A percentile compares a stretch with the other conserved stretches of the same genome.
Evolutionary conservation across 1,284 basidiomycete species (phyloP).

Genomic region (Cryptococcus hybrid): DNA sequence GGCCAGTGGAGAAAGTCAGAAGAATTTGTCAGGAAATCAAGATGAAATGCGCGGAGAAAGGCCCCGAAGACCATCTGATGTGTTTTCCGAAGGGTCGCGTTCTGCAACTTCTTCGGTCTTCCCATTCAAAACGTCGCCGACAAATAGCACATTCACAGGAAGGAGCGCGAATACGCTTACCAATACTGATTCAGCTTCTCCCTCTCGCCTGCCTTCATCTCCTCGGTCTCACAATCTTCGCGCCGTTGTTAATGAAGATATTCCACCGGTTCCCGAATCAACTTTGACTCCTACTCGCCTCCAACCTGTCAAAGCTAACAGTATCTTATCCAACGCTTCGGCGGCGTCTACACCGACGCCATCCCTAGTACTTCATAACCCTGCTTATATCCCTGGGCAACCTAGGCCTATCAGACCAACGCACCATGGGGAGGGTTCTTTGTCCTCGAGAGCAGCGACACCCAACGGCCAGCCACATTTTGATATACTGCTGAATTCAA

Average conservation of each 20-base stretch:
- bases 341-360: constrained; percentile 10
- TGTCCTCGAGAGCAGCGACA: constrained; percentile 24
- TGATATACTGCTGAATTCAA: constrained; percentile 11
- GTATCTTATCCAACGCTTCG: constrained; percentile 22
- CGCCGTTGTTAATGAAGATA: constrained; percentile 17
- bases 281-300: constrained; percentile 35
- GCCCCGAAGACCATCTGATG: constrained; percentile 8
- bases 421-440: constrained; percentile 28
- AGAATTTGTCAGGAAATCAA: neutral
- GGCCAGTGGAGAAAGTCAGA: constrained; percentile 10
- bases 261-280: constrained; percentile 21
- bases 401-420: constrained; percentile 36
- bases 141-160: constrained; percentile 18
- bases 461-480: constrained; percentile 17
- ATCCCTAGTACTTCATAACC: constrained; percentile 13
- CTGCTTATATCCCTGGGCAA: constrained; percentile 42
- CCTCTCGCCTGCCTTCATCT: constrained; percentile 28
- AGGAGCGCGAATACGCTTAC: neutral
- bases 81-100: constrained; percentile 17
- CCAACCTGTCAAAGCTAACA: constrained; percentile 32
- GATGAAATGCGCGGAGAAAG: neutral
- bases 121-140: constrained; percentile 28
- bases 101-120: constrained; percentile 26
- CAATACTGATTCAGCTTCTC: constrained; percentile 11
- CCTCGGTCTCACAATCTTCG: constrained; percentile 29